Evolutionary conservation across 2,329 filamentous ascomycete species (phyloP).

Genomic region (Cladophialophora bantiana): DNA sequence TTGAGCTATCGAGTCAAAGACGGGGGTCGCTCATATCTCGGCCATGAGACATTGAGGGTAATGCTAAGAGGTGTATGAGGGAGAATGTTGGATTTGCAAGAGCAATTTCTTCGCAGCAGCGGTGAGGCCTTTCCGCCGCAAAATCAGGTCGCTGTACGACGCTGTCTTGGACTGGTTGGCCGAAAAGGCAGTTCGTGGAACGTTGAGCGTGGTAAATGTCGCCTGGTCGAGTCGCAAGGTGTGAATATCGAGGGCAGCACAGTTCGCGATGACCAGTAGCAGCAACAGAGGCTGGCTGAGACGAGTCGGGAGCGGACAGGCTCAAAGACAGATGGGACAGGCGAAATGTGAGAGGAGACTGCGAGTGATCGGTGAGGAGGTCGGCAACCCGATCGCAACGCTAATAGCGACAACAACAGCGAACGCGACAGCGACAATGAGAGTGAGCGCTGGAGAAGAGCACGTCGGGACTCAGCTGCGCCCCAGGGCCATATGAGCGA

Average conservation of each 20-base stretch:
- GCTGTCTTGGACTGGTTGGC: not conserved
- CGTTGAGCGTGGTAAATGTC: not conserved
- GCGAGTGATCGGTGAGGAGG: not conserved
- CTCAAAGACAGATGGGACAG: constrained; percentile 1
- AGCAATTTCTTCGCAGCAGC: not conserved
- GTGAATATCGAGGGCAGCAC: not conserved
- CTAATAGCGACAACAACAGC: not conserved
- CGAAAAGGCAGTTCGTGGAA: not conserved
- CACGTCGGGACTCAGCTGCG: not conserved
- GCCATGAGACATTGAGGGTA: not conserved
- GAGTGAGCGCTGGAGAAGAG: not conserved
- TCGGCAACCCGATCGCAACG: not conserved
- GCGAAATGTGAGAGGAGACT: not conserved
- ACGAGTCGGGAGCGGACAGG: not conserved
- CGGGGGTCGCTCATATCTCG: not conserved
- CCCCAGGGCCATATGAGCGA: not conserved
- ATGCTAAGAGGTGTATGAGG: not conserved
- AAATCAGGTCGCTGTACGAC: not conserved
- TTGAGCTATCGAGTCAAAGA: constrained; percentile 10
- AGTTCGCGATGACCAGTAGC: not conserved
- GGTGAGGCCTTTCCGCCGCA: not conserved
- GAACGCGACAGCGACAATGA: not conserved
- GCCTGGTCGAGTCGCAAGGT: not conserved
- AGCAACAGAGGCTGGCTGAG: not conserved
- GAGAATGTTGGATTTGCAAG: not conserved